Conservation (phyloP, 2,329 filamentous ascomycete genomes). For the Shiraia sp. region DNA sequence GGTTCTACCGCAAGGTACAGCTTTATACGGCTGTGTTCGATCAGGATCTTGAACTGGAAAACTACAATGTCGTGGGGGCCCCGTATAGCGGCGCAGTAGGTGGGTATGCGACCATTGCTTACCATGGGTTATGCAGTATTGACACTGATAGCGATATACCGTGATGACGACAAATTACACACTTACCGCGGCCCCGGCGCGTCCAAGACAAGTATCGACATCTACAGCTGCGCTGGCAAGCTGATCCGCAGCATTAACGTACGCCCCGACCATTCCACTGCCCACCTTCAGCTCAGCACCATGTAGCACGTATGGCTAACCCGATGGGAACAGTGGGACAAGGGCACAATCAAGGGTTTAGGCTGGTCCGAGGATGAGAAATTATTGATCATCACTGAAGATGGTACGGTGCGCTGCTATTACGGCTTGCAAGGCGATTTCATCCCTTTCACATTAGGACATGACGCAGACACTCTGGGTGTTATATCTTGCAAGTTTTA, state of each 20-base stretch:
- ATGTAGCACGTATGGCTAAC: conserved; percentile 13
- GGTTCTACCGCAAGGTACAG: conserved; percentile 93
- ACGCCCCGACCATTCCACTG: conserved; percentile 20
- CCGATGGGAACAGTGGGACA: conserved; percentile 70
- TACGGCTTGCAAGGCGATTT: conserved; percentile 94
- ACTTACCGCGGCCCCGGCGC: conserved; percentile 73
- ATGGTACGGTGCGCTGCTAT: conserved; percentile 89
- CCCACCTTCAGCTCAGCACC: background rate
- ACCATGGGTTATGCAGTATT: conserved; percentile 14
- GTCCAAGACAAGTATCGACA: conserved; percentile 82
- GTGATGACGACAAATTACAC: conserved; percentile 83
- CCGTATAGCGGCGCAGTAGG: conserved; percentile 92
- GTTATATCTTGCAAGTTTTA: conserved; percentile 93
- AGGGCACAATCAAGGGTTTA: conserved; percentile 81
- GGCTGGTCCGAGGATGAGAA: conserved; percentile 98
- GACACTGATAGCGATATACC: conserved; percentile 72
- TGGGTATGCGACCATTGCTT: conserved; percentile 49
- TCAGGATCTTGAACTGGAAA: conserved; percentile 90
- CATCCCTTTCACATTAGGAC: conserved; percentile 87
- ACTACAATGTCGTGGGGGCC: conserved; percentile 88
- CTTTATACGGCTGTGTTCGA: conserved; percentile 94
- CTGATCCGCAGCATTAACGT: conserved; percentile 77
- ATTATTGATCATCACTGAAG: conserved; percentile 82
- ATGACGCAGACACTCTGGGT: conserved; percentile 83
- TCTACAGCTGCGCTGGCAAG: conserved; percentile 92